Percentiles rank a stretch among this genome's conserved stretches.
These are phyloP conservation scores for Acanthamoeba healyi DNA, from an alignment of 208 protist genomes.

Conservation along the genomic window DNA sequence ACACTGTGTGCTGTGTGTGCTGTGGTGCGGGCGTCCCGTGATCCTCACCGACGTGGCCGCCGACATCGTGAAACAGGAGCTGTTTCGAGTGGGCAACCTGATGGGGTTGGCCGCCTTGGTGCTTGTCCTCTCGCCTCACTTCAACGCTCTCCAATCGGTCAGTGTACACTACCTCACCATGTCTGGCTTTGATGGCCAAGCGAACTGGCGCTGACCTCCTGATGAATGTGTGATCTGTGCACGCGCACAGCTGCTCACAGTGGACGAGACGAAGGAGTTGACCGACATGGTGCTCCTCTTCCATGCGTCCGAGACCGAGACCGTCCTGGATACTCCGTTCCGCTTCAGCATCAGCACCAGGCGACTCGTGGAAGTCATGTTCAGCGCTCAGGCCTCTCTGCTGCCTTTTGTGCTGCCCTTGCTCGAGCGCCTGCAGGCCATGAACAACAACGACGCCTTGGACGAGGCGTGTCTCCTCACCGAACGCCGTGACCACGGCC, in stretches of 20 bases:
- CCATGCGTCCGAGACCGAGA: neutral
- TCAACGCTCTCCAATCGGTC: neutral
- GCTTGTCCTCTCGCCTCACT: neutral
- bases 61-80: no score
- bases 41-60: no score
- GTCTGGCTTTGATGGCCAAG: no score
- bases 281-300: neutral
- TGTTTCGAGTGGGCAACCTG: neutral
- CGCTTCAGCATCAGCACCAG: neutral
- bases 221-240: no score
- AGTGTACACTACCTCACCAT: no score
- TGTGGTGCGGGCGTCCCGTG: no score
- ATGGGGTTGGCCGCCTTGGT: neutral
- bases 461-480: no score
- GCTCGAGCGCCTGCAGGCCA: neutral
- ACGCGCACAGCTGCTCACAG: no score
- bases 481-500: no score
- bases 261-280: neutral
- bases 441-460: neutral
- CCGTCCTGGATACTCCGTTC: neutral
- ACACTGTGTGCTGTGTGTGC: no score
- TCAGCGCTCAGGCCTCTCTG: neutral
- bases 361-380: neutral
- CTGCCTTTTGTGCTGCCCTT: slow-evolving; percentile 7
- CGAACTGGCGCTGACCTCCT: no score